Evolutionary conservation across 2,329 filamentous ascomycete species (phyloP).

Genomic region (Ophiostoma montium): DNA sequence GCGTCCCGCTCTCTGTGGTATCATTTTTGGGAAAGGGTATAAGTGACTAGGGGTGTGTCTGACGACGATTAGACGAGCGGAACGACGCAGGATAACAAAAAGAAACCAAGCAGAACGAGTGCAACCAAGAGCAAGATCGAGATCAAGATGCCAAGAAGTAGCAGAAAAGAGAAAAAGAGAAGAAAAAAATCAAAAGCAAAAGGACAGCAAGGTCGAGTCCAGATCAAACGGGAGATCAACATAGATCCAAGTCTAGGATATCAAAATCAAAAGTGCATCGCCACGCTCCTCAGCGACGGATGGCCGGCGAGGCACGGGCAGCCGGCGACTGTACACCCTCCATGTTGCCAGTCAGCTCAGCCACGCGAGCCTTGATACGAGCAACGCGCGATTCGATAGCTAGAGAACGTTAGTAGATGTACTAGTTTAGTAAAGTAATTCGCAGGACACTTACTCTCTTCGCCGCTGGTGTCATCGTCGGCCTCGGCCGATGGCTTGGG

Average conservation of each 20-base stretch:
- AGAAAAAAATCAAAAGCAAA: not conserved
- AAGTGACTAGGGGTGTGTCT: not conserved
- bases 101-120: not conserved
- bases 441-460: constrained; percentile 60
- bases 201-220: not conserved
- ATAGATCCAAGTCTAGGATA: too few relatives aligned
- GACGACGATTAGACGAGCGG: not conserved
- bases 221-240: too few relatives aligned
- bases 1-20: constrained; percentile 6
- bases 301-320: constrained; percentile 21
- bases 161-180: not conserved
- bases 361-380: constrained; percentile 93
- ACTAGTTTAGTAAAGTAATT: not conserved
- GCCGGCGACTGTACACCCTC: constrained; percentile 36
- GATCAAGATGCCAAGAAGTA: not conserved
- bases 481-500: constrained; percentile 39
- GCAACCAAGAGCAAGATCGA: not conserved
- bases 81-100: not conserved
- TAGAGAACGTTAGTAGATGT: constrained; percentile 22
- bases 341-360: constrained; percentile 80
- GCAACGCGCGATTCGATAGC: constrained; percentile 94
- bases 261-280: not conserved
- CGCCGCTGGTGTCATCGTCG: constrained; percentile 83
- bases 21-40: constrained; percentile 7
- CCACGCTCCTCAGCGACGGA: constrained; percentile 5